Evolutionary conservation across 1,139 yeast species (phyloP), one percentile per base, ranked within the genome.

Genomic region (Pichia sp.): DNA sequence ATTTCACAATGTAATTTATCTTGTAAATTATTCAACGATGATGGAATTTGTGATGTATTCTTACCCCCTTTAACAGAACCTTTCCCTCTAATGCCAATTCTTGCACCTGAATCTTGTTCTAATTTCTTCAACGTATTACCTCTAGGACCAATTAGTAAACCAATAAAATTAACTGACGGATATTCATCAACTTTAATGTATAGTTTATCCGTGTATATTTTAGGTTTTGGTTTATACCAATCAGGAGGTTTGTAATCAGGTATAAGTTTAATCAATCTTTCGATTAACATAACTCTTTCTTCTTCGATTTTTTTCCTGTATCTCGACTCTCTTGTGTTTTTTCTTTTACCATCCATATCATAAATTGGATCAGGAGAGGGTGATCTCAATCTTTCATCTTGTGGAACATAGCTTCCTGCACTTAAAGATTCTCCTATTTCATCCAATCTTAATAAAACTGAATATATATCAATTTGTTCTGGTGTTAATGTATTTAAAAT

Each of bases 41-140:
- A 70, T 4, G 75, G 72, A 11, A 73, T 67, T 51, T 74, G 75
- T 25, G 68, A 63, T 15, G 74, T 67, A 51, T 77, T 76, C 63
- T 83, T 85, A 39, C 97, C 97, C 61, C 88, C 96, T 61, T 92
- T 92, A 22, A 89, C 95, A 0, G 97, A 89, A 0, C 99, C 99
- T 58, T 85, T 82, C 36, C 97, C 97, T 59, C 97, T 72, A 38
- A 90, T 85, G 2, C 90, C 94, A 53, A 90, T 82, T 53, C 76
- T 77, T 23, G 97, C 96, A 0, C 95, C 95, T 44, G 94, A 82
- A 45, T 83, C 80, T 43, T 80, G 82, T 62, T 90, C 96, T 67
- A 94, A 69, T 58, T 80, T 80, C 53, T 87, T 78, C 58, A 90
- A 68, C 0, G 97, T 92, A 58, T 85, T 84, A 22, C 97, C 99